Evolutionary conservation across 164 flowering plant genomes (phyloP), one percentile per base, ranked within the genome.

Genomic region (Annona cherimola): DNA sequence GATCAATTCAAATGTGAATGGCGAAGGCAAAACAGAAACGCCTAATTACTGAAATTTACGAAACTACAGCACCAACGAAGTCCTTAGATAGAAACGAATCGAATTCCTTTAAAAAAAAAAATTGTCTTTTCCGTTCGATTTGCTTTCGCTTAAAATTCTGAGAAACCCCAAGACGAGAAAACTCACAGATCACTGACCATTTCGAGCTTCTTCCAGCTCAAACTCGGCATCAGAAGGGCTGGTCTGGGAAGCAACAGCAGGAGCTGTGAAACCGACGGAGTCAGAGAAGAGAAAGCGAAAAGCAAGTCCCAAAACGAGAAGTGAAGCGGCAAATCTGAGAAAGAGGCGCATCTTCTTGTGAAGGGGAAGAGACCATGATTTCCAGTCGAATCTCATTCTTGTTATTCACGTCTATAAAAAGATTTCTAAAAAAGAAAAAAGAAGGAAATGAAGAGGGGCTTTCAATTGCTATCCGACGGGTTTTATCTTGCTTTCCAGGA

Each of bases 251-350:
- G 55, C 50, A 45, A 3, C 50, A 45, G 50, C 50, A 45, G 50
- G 4, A 45, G 50, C 55, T 0, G 77, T 68, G 73, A 77, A 50
- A 7, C 62, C 70, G 73, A 79, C 45, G 4, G 88, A 81, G 75
- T 75, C 77, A 26, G 93, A 86, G 73, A 79, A 69, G 44, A 86
- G 73, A 63, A 92, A 79, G 41, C 90, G 86, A 71, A 88, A 86
- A 35, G 87, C 86, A 41, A 92, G 81, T 71, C 89, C 91, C 67
- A 86, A n/a, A 6, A 89, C 69, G 8, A 89, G 77, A 66, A 86
- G 75, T 1, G 81, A 83, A 65, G 83, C 76, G 0, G 71, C 79
- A 41, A 89, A 69, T 78, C 90, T 92, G 18, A 88, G 76, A 65
- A 84, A 57, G 12, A 80, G 54, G 35, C 81, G 81, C 20, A 79